Base-by-base conservation (phyloP, 768 basidiomycete species). In the Psilocybe sp. region DNA sequence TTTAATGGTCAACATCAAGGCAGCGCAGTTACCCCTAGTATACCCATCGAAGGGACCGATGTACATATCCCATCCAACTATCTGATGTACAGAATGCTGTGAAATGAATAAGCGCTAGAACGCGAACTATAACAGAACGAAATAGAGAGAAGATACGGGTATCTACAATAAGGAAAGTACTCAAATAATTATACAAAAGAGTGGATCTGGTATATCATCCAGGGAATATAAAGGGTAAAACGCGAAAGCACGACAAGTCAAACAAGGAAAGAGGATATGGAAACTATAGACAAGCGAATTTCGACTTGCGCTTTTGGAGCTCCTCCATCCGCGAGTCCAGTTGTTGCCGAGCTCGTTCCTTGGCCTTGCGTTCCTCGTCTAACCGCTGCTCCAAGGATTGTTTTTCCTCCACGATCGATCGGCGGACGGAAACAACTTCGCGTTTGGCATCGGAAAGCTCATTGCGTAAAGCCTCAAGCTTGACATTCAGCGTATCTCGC, bases 241-340 rank as follows among this genome's bases (percentile, higher is more conserved):
- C 47, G 60, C 49, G 51, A 60, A 48, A 56, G 49, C 53, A 61
- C 44, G 57, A 51, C 54, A 53, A 44, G 59, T 56, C 54, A 59
- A 49, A 47, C 47, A 47, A 41, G 47, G 49, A 51, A 14, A 41
- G 44, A 45, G 45, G 45, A 39, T 49, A 53, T 19, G 38, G 54
- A 43, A 53, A 63, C 79, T 76, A 93, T 68, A 93, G 78, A 69
- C 91, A 93, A 46, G 86, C 88, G 68, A 92, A 96, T 72, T 95
- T 96, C 55, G 90, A 92, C 74, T 92, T 94, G 52, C 89, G 86
- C 71, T 79, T 81, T 64, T 78, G 77, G 37, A 92, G 72, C 61
- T 94, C 93, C 49, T 92, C 89, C 85, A 92, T 87, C 55, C 93
- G 84, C 14, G 80, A 78, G 64, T 95, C 92, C 23, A 95, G 81